Conservation (phyloP, 2,329 filamentous ascomycete species). For the Parastagonospora avenae region DNA sequence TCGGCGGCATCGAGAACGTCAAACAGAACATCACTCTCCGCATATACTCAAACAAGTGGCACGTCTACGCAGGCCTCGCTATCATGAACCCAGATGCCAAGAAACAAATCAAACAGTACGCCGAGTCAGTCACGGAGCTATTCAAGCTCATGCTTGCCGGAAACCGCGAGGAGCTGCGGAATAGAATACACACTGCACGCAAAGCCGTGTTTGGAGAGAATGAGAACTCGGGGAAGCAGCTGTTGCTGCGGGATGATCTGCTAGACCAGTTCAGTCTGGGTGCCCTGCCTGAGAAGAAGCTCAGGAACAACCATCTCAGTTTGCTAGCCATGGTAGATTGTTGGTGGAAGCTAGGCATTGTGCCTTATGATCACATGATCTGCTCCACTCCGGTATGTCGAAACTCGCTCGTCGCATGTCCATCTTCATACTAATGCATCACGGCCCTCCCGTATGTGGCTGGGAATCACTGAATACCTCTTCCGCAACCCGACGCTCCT, state of each 20-base stretch:
- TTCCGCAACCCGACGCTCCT: constrained; percentile 83
- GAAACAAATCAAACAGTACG: constrained; percentile 93
- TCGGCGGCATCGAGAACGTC: constrained; percentile 97
- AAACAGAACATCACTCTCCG: constrained; percentile 98
- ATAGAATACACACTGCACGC: constrained; percentile 79
- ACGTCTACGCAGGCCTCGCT: constrained; percentile 95
- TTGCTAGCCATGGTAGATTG: constrained; percentile 97
- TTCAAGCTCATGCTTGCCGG: constrained; percentile 97
- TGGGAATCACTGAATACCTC: constrained; percentile 95
- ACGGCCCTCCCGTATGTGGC: constrained; percentile 87
- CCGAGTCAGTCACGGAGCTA: constrained; percentile 86
- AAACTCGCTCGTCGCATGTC: neutral
- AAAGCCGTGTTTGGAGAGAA: constrained; percentile 66
- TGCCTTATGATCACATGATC: constrained; percentile 99
- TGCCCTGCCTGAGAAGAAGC: constrained; percentile 66
- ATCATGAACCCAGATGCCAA: constrained; percentile 94
- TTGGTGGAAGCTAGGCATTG: constrained; percentile 91
- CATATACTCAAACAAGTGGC: constrained; percentile 99
- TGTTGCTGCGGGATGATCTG: constrained; percentile 78
- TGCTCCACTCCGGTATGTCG: constrained; percentile 81
- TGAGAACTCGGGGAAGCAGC: constrained; percentile 65
- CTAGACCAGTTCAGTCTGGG: constrained; percentile 89
- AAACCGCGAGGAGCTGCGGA: constrained; percentile 73
- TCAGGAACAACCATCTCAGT: constrained; percentile 92
- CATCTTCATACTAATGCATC: neutral